Percentiles rank a stretch among this genome's conserved stretches.
Conservation (phyloP, 306 rosid species). For the Trifolium subterraneum region DNA sequence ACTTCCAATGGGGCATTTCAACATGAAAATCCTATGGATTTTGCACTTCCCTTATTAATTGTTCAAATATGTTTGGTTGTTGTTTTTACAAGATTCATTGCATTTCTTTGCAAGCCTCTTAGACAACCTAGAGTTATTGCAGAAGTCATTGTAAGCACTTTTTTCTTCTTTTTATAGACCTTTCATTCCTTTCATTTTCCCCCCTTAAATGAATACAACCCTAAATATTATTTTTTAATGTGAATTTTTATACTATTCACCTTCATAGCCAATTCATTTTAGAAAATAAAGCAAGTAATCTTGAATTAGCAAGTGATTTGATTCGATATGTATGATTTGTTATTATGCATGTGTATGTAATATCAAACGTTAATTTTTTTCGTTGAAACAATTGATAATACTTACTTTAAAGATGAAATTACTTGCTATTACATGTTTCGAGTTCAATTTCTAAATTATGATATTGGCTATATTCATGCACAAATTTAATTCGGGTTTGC, state of each 20-base stretch:
- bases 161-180: background rate
- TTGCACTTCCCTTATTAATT: slow-evolving; percentile 61
- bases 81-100: slow-evolving; percentile 58
- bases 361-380: too few relatives aligned
- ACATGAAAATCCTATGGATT: slow-evolving; percentile 64
- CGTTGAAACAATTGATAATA: too few relatives aligned
- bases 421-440: background rate
- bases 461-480: slow-evolving; percentile 10
- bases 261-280: background rate
- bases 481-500: slow-evolving; percentile 11
- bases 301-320: background rate
- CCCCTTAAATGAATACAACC: too few relatives aligned
- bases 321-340: background rate
- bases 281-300: background rate
- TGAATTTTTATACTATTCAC: background rate
- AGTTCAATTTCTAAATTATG: background rate
- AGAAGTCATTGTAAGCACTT: slow-evolving; percentile 59
- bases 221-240: background rate
- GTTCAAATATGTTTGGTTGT: slow-evolving; percentile 68
- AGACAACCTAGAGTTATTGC: slow-evolving; percentile 77
- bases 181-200: background rate
- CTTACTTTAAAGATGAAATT: background rate
- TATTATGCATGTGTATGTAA: background rate
- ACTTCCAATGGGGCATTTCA: slow-evolving; percentile 70
- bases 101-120: slow-evolving; percentile 58